These are phyloP conservation scores for Ogataea ramenticola DNA, from an alignment of 805 yeast genomes.

Conservation along the genomic window DNA sequence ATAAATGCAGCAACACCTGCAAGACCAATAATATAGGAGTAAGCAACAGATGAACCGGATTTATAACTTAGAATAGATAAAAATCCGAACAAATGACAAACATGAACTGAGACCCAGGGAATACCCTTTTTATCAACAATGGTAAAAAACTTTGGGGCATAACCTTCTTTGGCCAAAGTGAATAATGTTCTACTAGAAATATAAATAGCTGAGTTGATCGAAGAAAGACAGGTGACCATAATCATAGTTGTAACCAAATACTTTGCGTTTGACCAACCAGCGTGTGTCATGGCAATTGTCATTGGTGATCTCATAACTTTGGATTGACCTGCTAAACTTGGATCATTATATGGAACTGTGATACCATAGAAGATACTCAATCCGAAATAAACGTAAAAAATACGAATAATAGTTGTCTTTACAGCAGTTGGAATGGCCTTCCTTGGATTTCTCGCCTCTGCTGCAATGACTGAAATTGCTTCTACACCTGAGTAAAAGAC, in stretches of 20 bases:
- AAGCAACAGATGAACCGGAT: conserved; percentile 53
- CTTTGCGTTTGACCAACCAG: conserved; percentile 33
- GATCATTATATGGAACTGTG: conserved; percentile 47
- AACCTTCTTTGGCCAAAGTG: conserved; percentile 50
- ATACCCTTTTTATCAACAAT: conserved; percentile 48
- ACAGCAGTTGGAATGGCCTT: conserved; percentile 52
- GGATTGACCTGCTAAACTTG: conserved; percentile 28
- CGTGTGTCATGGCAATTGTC: conserved; percentile 35
- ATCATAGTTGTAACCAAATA: conserved; percentile 42
- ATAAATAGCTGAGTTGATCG: conserved; percentile 59
- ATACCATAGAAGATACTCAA: conserved; percentile 47
- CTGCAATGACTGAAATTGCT: conserved; percentile 51
- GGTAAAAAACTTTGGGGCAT: conserved; percentile 50
- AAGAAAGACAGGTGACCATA: conserved; percentile 53
- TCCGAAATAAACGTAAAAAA: conserved; percentile 45
- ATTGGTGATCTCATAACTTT: conserved; percentile 33
- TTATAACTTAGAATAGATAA: conserved; percentile 47
- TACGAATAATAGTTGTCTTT: conserved; percentile 46
- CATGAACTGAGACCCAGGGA: conserved; percentile 49
- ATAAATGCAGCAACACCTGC: conserved; percentile 58
- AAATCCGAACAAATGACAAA: conserved; percentile 45
- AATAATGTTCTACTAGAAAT: conserved; percentile 59
- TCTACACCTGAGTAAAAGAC: conserved; percentile 56
- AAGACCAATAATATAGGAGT: conserved; percentile 48
- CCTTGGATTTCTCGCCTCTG: conserved; percentile 53